Percentiles rank a stretch among this genome's conserved stretches.
Conservation (phyloP, 2,329 filamentous ascomycete genomes). For the Emmonsiellopsis sp. region DNA sequence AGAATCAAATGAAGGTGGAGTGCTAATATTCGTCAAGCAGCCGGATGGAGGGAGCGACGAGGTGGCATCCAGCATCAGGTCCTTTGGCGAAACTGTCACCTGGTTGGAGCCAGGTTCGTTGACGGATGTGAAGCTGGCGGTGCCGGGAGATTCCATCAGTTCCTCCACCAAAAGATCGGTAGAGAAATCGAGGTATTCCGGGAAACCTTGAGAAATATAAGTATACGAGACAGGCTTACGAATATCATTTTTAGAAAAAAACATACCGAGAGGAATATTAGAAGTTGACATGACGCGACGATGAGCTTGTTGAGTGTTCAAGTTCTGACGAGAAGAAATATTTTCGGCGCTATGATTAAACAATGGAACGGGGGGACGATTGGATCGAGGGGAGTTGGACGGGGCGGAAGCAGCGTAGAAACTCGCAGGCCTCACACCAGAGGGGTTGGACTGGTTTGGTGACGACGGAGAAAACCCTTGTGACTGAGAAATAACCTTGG, state of each 20-base stretch:
- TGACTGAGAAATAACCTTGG: slow-evolving; percentile 30
- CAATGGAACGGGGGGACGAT: slow-evolving; percentile 32
- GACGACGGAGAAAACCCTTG: slow-evolving; percentile 31
- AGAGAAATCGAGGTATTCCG: slow-evolving; percentile 23
- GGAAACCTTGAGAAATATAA: slow-evolving; percentile 13
- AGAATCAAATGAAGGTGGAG: slow-evolving; percentile 64
- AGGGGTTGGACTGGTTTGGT: slow-evolving; percentile 28
- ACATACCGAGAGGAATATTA: slow-evolving; percentile 27
- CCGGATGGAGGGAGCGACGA: slow-evolving; percentile 69
- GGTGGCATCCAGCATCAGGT: slow-evolving; percentile 58
- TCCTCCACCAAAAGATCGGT: slow-evolving; percentile 19
- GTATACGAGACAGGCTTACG: slow-evolving; percentile 4
- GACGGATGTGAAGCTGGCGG: slow-evolving; percentile 36
- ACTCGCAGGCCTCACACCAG: slow-evolving; percentile 20
- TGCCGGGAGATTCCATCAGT: slow-evolving; percentile 15
- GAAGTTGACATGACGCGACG: slow-evolving; percentile 33
- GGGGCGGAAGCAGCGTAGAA: slow-evolving; percentile 30
- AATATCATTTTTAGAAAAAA: slow-evolving; percentile 16
- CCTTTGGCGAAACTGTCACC: slow-evolving; percentile 71
- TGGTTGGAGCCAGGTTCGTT: slow-evolving; percentile 32
- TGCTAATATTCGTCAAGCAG: slow-evolving; percentile 75
- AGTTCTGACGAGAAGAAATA: slow-evolving; percentile 20
- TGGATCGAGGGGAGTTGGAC: slow-evolving; percentile 26
- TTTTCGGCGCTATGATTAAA: slow-evolving; percentile 24
- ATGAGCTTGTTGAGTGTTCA: slow-evolving; percentile 18